Conservation (phyloP, 2,329 filamentous ascomycete species). For the Cadophora luteo-olivacea region DNA sequence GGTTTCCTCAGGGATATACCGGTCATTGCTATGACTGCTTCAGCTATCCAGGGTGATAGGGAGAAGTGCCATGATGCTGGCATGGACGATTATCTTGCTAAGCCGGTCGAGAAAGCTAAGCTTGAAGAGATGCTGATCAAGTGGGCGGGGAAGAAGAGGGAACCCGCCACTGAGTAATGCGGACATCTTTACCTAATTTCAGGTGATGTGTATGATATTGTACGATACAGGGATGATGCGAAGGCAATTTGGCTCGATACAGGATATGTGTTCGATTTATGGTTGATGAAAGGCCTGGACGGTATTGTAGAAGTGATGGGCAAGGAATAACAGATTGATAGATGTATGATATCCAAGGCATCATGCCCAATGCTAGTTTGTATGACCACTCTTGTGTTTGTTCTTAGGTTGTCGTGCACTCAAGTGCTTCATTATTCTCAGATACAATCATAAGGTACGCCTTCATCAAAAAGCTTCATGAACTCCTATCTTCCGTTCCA, state of each 20-base stretch:
- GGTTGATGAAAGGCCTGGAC: neutral
- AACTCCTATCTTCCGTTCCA: neutral
- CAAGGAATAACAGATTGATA: neutral
- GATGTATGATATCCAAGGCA: neutral
- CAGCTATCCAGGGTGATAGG: constrained; percentile 55
- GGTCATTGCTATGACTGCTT: constrained; percentile 58
- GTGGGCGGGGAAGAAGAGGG: constrained; percentile 32
- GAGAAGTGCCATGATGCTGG: constrained; percentile 58
- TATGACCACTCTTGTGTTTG: neutral
- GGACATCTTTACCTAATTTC: neutral
- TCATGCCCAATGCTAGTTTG: no score
- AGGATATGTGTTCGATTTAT: neutral
- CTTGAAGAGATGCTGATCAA: constrained; percentile 39
- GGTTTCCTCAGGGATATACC: constrained; percentile 47
- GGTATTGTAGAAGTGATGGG: neutral
- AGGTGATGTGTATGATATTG: neutral
- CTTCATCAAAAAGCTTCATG: neutral
- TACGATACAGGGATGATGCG: neutral
- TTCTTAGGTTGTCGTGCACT: no score
- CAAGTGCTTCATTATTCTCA: neutral
- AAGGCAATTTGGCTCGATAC: neutral
- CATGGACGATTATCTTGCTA: constrained; percentile 59
- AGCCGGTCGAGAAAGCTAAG: constrained; percentile 49
- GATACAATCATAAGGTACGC: constrained; percentile 1
- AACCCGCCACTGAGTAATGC: neutral